Evolutionary conservation across 2,329 filamentous ascomycete species (phyloP).

Genomic region (Didymella pinodella): DNA sequence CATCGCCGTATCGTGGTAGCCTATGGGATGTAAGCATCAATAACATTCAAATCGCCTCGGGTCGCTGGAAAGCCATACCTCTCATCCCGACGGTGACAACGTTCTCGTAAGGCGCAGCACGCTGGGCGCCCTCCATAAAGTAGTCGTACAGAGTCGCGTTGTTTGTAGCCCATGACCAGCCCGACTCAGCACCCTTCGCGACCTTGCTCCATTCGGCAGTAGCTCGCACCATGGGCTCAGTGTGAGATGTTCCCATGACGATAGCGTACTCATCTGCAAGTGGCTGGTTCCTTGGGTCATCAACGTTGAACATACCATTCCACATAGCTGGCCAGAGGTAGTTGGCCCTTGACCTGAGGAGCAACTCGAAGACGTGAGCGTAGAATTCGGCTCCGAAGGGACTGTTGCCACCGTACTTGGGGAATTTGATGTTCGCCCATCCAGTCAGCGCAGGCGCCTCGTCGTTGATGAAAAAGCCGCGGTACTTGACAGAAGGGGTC

Average conservation of each 20-base stretch:
- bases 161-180: constrained; percentile 75
- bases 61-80: constrained; percentile 49
- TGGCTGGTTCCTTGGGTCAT: constrained; percentile 72
- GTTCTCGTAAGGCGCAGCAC: constrained; percentile 71
- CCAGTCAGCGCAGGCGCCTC: constrained; percentile 72
- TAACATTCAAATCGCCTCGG: too few relatives aligned
- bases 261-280: constrained; percentile 77
- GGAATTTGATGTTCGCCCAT: constrained; percentile 68
- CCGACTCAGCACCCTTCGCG: constrained; percentile 57
- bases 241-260: constrained; percentile 76
- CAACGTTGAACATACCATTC: constrained; percentile 75
- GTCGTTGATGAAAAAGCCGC: constrained; percentile 75
- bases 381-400: constrained; percentile 69
- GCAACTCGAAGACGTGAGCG: constrained; percentile 72
- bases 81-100: constrained; percentile 75
- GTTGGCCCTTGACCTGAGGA: constrained; percentile 74
- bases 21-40: not conserved
- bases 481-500: constrained; percentile 70
- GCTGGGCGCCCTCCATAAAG: constrained; percentile 70
- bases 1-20: constrained; percentile 69
- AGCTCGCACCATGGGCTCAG: constrained; percentile 72
- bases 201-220: constrained; percentile 61
- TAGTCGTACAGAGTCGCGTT: constrained; percentile 73
- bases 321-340: constrained; percentile 79
- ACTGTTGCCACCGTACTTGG: constrained; percentile 54